Base-by-base conservation (phyloP, 257 asterid species). In the Solanum piurae region DNA sequence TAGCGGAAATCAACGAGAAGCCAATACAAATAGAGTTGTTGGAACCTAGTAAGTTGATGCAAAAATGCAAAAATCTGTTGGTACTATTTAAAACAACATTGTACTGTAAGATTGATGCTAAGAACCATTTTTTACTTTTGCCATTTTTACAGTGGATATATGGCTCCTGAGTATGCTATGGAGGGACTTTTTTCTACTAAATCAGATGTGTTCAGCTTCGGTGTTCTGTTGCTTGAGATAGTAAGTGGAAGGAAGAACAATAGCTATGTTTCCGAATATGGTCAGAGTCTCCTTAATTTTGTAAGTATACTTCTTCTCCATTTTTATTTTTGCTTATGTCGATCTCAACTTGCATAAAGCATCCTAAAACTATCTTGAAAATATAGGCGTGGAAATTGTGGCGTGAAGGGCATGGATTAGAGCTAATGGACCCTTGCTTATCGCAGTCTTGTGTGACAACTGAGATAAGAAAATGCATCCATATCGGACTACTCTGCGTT, bases 1-100 rank as follows among this genome's bases (percentile, higher is more conserved):
- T 84, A 34, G 37, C 16, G 76, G 36, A 58, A 84, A 84, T 31
- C 76, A 84, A 52, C 27, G n/a, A 40, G 37, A 36, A 36, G 87
- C 76, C 87, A 84, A 60, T 55, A 84, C 87, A 62, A 84, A 40
- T 34, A 84, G 87, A 84, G 87, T 84, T 55, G 87, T 84, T 62
- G 87, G 87, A 60, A 84, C 86, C 44, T 83, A 83, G 86, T 83
- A 31, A 83, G 83, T 3, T 40, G 21, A 18, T 44, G 49, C 49
- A 44, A 42, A 11, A 42, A 42, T 40, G 44, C 12, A 40, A 40
- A 42, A 37, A 38, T 38, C 13, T 6, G 83, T 40, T 40, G 13
- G 58, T 7, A 11, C 13, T 1, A 13, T 12, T 0, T 76, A 76
- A 76, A 40, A n/a, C 36, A 16, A 38, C 12, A 37, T 38, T 38